Base-by-base conservation (phyloP, 257 asterid genomes). In the Primulina huaijiensis region DNA sequence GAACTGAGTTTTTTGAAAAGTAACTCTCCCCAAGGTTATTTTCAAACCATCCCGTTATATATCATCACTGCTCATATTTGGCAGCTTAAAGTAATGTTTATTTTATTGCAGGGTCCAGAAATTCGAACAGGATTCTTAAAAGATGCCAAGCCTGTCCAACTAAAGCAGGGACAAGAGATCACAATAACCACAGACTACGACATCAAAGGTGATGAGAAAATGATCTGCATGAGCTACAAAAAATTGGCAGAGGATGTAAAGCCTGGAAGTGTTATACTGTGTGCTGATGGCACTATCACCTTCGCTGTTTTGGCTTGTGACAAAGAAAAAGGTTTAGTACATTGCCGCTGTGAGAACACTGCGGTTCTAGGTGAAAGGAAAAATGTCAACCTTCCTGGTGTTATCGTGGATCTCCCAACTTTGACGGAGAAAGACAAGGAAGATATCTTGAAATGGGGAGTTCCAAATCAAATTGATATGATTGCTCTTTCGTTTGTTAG, bases 261-360 rank as follows among this genome's bases (percentile, higher is more conserved):
- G 57, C 57, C 57, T 50, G 57, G 57, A 16, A 50, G 57, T 50
- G 57, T 50, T 17, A 50, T 50, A 50, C 17, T 50, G 57, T 50
- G 57, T 50, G 57, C 57, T 50, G 57, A 50, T 17, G 57, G 57
- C 57, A 50, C 57, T 50, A 50, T 50, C 20, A 50, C 57, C 57
- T 50, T 50, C 21, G 21, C 57, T 50, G 57, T 50, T 5, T 50
- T 50, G 57, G 57, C 57, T 50, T 50, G 57, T 50, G 57, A 50
- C 57, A 50, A 50, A 50, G 21, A 50, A 50, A 50, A 50, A 5
- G 57, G 57, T 20, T 16, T 50, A 50, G 57, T 50, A 50, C 57
- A 17, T 17, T 50, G 57, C 57, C 57, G 20, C 57, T 50, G 57
- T 50, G 57, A 50, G 57, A 50, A 50, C 57, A 50, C 57, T 17